Base-by-base conservation (phyloP, 192 early-diverging fungal species). In the Podila clonocystis region DNA sequence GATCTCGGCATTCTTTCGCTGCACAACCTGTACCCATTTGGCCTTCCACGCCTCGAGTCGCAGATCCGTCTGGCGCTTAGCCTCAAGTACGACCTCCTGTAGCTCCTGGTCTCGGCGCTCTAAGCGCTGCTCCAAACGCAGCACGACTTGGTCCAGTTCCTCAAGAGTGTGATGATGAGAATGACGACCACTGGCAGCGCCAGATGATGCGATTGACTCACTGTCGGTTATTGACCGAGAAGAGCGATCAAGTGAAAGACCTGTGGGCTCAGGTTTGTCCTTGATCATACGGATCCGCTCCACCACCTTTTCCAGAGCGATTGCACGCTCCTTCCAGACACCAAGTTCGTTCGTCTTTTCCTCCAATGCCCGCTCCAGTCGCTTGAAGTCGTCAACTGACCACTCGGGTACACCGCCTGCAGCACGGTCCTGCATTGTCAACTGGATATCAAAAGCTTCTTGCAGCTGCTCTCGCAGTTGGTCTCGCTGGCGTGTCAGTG, bases 1-100 rank as follows among this genome's bases (percentile, higher is more conserved):
- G 24, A 80, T 80, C 58, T 80, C 77, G 33, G 77, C 77, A 58
- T 80, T 80, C 67, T 80, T 80, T 60, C 77, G 77, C 52, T 80
- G 77, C 4, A 80, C 77, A 5, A 80, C 77, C 34, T 80, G 77
- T 6, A 80, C 77, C 77, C 77, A 80, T 34, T 80, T 80, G 52
- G 77, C 58, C 36, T 80, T 80, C 77, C 77, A 80, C 2, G 66
- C 77, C 50, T 80, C 77, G 33, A 80, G 55, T 30, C 77, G 49
- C 55, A 63, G 62, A 33, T 80, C 77, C 52, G 77, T 73, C 57
- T 80, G 77, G 13, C 77, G 62, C 50, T 73, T 72, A 4, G 77
- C 77, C 60, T 80, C 77, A 30, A 59, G 55, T 4, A 80, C 77
- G 11, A 80, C 70, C 48, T 80, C 77, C 29, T 80, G 77, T 13